Evolutionary conservation across 805 yeast species (phyloP).

Genomic region (Starmerella gropengiesseri): DNA sequence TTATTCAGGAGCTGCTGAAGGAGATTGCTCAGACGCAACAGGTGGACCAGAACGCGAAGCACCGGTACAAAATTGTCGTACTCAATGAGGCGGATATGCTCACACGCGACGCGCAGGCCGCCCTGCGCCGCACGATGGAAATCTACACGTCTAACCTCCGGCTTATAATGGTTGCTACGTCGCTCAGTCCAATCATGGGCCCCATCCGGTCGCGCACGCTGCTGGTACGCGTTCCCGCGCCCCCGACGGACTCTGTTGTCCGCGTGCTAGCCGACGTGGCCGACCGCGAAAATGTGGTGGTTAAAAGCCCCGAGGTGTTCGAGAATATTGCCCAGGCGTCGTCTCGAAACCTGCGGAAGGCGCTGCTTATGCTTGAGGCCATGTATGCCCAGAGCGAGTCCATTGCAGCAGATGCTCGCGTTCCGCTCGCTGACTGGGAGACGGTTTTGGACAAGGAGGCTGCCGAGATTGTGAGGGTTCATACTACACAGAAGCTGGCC

Average conservation of each 20-base stretch:
- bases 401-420: constrained; percentile 34
- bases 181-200: constrained; percentile 82
- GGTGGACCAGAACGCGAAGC: constrained; percentile 57
- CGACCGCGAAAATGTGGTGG: constrained; percentile 38
- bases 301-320: constrained; percentile 36
- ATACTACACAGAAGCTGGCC: constrained; percentile 43
- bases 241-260: constrained; percentile 49
- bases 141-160: constrained; percentile 63
- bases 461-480: constrained; percentile 43
- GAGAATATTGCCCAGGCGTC: constrained; percentile 43
- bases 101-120: constrained; percentile 90
- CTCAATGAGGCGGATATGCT: constrained; percentile 91
- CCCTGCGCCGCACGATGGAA: constrained; percentile 75
- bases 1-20: constrained; percentile 84
- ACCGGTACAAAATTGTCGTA: constrained; percentile 64
- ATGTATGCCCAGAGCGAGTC: constrained; percentile 34
- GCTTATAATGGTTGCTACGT: constrained; percentile 70
- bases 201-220: constrained; percentile 92
- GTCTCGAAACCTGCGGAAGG: constrained; percentile 65
- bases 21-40: constrained; percentile 94
- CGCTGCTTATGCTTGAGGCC: constrained; percentile 73
- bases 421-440: constrained; percentile 82
- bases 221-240: constrained; percentile 78
- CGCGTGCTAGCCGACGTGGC: constrained; percentile 47
- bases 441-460: constrained; percentile 62